A percentile compares a stretch with the other conserved stretches of the same genome.
Evolutionary conservation across 176 grass and related monocot species (phyloP).

Genomic region (Triticum urartu): DNA sequence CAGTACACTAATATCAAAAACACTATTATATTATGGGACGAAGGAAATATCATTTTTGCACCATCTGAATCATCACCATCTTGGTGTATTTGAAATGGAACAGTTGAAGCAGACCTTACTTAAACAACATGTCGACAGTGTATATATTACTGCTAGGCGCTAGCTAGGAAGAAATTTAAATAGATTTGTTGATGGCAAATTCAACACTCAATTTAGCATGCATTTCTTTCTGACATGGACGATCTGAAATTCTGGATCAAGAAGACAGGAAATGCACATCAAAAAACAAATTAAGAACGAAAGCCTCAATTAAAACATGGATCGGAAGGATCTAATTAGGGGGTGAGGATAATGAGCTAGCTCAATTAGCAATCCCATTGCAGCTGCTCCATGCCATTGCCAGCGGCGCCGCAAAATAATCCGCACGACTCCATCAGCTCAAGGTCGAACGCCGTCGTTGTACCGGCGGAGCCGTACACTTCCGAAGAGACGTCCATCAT

Average conservation of each 20-base stretch:
- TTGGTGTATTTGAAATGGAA: slow-evolving; percentile 6
- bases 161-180: slow-evolving; percentile 14
- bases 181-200: slow-evolving; percentile 18
- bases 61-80: background rate
- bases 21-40: too few species aligned
- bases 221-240: slow-evolving; percentile 36
- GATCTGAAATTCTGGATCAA: slow-evolving; percentile 12
- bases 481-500: slow-evolving; percentile 60
- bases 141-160: background rate
- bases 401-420: slow-evolving; percentile 43
- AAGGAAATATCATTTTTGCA: background rate
- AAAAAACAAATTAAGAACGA: slow-evolving; percentile 21
- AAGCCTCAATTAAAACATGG: slow-evolving; percentile 45
- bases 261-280: slow-evolving; percentile 35
- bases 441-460: slow-evolving; percentile 52
- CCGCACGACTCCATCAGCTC: slow-evolving; percentile 86
- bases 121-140: background rate
- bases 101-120: background rate
- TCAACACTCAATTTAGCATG: slow-evolving; percentile 30
- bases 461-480: slow-evolving; percentile 33
- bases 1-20: too few species aligned
- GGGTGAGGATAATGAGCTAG: slow-evolving; percentile 45
- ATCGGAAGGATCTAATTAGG: slow-evolving; percentile 41
- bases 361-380: slow-evolving; percentile 87
- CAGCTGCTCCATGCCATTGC: slow-evolving; percentile 72